phyloP scores from a whole-genome alignment of 768 basidiomycete genomes.

The Boletus edulis region DNA sequence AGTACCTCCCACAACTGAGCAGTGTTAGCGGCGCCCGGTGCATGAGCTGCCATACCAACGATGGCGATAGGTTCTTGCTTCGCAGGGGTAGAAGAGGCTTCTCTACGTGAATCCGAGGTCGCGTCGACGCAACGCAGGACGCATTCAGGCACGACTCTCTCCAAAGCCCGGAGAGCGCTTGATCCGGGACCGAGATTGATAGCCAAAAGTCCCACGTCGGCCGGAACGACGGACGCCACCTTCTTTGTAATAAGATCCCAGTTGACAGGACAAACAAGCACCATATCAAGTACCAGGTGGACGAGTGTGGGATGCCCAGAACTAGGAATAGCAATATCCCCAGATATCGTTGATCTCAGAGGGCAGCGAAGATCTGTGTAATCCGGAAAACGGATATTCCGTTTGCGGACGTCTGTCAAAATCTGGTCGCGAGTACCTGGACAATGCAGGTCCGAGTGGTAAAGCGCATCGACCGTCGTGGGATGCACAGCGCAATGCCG shows the following conservation, averaged over 20 bases:
- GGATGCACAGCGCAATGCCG: constrained; percentile 36
- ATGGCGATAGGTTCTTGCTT: constrained; percentile 61
- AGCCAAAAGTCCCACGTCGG: constrained; percentile 30
- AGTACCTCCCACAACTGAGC: constrained; percentile 59
- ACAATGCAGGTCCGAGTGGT: constrained; percentile 41
- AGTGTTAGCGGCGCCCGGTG: constrained; percentile 48
- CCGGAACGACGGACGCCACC: constrained; percentile 17
- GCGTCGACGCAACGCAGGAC: constrained; percentile 17
- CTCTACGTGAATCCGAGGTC: constrained; percentile 5
- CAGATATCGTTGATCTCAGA: constrained; percentile 46
- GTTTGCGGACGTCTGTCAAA: constrained; percentile 41
- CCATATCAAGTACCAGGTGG: constrained; percentile 36
- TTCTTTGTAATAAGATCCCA: constrained; percentile 46
- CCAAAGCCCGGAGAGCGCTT: constrained; percentile 38
- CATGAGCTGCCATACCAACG: constrained; percentile 64
- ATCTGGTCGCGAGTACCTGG: constrained; percentile 38
- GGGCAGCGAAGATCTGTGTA: constrained; percentile 46
- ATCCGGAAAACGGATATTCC: constrained; percentile 50
- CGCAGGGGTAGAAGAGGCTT: neutral
- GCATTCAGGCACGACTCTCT: constrained; percentile 31
- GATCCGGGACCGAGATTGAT: constrained; percentile 51
- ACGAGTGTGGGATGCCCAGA: constrained; percentile 31
- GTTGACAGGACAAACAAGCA: constrained; percentile 49
- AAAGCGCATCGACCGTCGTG: constrained; percentile 49
- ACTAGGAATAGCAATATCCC: constrained; percentile 32